A percentile compares a stretch with the other conserved stretches of the same genome.
Conservation (phyloP, 768 basidiomycete genomes). For the Collybiopsis confluens region DNA sequence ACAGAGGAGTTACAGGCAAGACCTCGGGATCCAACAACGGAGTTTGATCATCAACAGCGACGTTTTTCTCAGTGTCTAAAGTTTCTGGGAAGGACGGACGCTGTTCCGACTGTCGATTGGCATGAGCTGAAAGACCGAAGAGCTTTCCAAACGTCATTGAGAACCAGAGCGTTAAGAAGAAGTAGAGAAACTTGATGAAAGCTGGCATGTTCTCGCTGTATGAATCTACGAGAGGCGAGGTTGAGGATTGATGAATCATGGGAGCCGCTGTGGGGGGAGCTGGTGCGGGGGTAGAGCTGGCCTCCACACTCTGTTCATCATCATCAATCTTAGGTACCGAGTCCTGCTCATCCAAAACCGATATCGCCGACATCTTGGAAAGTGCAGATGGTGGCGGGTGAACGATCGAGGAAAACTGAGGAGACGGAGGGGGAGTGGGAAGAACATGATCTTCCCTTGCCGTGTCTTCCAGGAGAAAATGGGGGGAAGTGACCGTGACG, state of each 20-base stretch:
- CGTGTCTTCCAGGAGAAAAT: not conserved
- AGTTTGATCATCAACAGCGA: conserved; percentile 3
- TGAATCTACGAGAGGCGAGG: not conserved
- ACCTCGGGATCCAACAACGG: not conserved
- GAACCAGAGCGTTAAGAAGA: conserved; percentile 1
- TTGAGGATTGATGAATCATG: not conserved
- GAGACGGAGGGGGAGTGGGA: conserved; percentile 36
- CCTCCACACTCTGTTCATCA: not conserved
- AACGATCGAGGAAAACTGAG: conserved; percentile 21
- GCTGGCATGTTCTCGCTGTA: not conserved
- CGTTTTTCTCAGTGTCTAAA: not conserved
- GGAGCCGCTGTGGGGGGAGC: not conserved
- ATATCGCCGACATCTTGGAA: conserved; percentile 1
- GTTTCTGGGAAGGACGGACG: not conserved
- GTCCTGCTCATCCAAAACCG: not conserved
- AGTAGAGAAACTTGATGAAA: conserved; percentile 3
- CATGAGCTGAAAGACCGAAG: not conserved
- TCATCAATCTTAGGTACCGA: not conserved
- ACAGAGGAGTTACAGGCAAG: not conserved
- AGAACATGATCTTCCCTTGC: conserved; percentile 15
- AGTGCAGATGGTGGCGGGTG: conserved; percentile 8
- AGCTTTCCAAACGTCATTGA: not conserved
- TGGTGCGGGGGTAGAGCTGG: not conserved
- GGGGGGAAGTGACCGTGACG: conserved; percentile 29
- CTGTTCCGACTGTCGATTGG: not conserved